Evolutionary conservation across 371 early-diverging fungal species (phyloP).

Genomic region (Chytridium lagenaria): DNA sequence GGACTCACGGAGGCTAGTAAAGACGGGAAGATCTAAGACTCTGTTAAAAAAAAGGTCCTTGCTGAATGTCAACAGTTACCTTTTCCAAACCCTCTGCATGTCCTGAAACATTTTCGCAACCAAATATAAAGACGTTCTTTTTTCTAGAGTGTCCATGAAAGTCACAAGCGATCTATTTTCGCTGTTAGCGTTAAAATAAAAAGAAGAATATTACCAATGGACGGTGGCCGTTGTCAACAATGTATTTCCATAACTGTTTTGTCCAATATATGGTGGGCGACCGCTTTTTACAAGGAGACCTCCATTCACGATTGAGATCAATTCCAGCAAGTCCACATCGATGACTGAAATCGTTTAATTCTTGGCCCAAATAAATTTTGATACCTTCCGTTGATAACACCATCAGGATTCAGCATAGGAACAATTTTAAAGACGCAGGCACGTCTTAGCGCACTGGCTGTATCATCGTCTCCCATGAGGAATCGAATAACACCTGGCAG

Average conservation of each 20-base stretch:
- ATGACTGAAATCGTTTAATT: constrained; percentile 22
- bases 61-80: constrained; percentile 23
- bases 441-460: constrained; percentile 40
- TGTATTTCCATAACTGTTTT: constrained; percentile 34
- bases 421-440: constrained; percentile 53
- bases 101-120: constrained; percentile 45
- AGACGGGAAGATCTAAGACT: constrained; percentile 44
- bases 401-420: constrained; percentile 59
- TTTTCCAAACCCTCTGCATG: constrained; percentile 47
- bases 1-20: constrained; percentile 45
- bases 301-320: constrained; percentile 39
- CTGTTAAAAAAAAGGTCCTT: constrained; percentile 8
- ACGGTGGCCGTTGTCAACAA: constrained; percentile 21
- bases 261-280: constrained; percentile 43
- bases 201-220: not conserved
- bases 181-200: constrained; percentile 22
- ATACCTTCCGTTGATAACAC: constrained; percentile 37
- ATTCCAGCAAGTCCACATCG: constrained; percentile 38
- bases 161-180: constrained; percentile 47
- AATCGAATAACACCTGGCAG: constrained; percentile 40
- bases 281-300: constrained; percentile 19
- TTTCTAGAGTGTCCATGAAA: constrained; percentile 58
- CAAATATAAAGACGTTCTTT: constrained; percentile 58
- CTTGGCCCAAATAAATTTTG: too few relatives aligned
- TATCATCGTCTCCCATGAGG: constrained; percentile 44